Percentiles rank a stretch among this genome's conserved stretches.
phyloP scores from a whole-genome alignment of 176 grass and related monocot species.

The Otatea glauca region DNA sequence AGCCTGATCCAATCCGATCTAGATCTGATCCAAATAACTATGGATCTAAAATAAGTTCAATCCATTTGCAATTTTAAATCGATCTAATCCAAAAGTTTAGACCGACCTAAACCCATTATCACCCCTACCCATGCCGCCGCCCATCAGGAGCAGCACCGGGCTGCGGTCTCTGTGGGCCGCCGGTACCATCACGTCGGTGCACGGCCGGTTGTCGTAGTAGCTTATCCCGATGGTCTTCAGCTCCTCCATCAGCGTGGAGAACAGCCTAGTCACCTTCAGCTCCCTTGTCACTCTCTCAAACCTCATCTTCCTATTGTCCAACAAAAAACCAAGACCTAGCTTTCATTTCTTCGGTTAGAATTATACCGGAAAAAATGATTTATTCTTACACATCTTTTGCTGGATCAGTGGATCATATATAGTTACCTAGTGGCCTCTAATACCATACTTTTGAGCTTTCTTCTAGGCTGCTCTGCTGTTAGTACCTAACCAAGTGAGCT shows the following conservation, averaged over 20 bases:
- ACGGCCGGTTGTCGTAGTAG: conserved; percentile 38
- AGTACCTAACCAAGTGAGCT: conserved; percentile 52
- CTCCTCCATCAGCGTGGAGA: conserved; percentile 89
- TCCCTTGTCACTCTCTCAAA: conserved; percentile 84
- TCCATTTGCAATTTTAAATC: no score
- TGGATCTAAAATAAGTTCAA: no score
- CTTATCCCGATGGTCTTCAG: conserved; percentile 64
- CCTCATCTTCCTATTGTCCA: conserved; percentile 71
- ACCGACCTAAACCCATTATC: no score
- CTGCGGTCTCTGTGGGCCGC: conserved; percentile 72
- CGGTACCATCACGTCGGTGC: conserved; percentile 82
- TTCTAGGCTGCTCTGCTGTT: conserved; percentile 63
- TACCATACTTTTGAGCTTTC: conserved; percentile 76
- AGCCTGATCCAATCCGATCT: no score
- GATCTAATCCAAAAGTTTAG: no score
- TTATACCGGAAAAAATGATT: not conserved
- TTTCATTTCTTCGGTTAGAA: conserved; percentile 2
- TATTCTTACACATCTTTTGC: not conserved
- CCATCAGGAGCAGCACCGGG: conserved; percentile 93
- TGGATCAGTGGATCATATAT: not conserved
- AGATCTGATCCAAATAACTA: no score
- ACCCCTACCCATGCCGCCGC: conserved; percentile 97
- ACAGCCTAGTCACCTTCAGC: conserved; percentile 84
- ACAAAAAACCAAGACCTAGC: not conserved
- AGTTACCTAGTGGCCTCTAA: conserved; percentile 89